Percentiles rank a stretch among this genome's conserved stretches.
phyloP scores from a whole-genome alignment of 352 stramenopile genomes.

The Stramenopiles sp. region DNA sequence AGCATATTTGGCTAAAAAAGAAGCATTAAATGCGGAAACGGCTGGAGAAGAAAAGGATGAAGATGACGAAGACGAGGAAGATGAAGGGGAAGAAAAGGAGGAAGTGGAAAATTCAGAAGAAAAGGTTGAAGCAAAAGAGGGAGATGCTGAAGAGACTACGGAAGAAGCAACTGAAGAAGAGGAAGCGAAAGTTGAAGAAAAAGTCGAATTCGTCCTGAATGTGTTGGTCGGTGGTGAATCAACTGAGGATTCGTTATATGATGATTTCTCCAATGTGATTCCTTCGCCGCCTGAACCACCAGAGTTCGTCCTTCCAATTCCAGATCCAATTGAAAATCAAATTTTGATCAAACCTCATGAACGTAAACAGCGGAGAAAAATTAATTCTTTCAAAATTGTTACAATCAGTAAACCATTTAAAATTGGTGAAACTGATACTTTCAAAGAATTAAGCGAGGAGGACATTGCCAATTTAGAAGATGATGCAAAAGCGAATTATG shows the following conservation, averaged over 20 bases:
- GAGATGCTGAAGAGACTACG: background rate
- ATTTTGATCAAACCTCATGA: background rate
- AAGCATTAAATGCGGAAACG: constrained; percentile 14
- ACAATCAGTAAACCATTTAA: background rate
- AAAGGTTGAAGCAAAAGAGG: constrained; percentile 11
- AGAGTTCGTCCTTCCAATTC: background rate
- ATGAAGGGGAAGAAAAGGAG: constrained; percentile 11
- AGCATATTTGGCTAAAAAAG: too few relatives aligned
- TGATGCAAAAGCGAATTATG: background rate
- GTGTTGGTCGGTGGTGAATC: background rate
- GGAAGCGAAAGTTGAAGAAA: constrained; percentile 6
- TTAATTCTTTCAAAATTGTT: constrained; percentile 1
- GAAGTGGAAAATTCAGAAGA: background rate
- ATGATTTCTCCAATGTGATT: background rate
- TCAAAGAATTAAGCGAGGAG: background rate
- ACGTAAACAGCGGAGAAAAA: background rate
- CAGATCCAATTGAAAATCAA: constrained; percentile 1
- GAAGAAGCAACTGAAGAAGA: background rate
- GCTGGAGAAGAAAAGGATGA: constrained; percentile 16
- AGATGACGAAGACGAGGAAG: constrained; percentile 13
- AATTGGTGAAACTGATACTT: background rate
- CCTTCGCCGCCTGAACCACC: background rate
- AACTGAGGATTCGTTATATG: background rate
- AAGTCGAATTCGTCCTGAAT: background rate
- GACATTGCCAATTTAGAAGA: background rate